These are phyloP conservation scores for Auriscalpium microsporum DNA, from an alignment of 768 basidiomycete genomes.

Conservation along the genomic window DNA sequence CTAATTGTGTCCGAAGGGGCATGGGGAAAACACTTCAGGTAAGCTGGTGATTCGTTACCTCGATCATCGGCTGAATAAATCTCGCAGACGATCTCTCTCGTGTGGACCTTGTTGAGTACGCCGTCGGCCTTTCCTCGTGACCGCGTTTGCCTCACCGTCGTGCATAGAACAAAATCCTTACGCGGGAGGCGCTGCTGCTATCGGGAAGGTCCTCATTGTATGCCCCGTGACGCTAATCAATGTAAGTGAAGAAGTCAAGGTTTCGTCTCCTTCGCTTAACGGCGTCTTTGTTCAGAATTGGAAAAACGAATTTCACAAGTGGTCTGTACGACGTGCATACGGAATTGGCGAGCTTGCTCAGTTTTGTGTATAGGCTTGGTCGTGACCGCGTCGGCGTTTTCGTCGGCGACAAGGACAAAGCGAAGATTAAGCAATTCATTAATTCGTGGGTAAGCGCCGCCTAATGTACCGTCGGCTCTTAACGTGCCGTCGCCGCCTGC, in stretches of 20 bases:
- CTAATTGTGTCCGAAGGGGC: constrained; percentile 49
- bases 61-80: not conserved
- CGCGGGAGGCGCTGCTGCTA: constrained; percentile 39
- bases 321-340: constrained; percentile 32
- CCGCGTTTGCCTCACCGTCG: not conserved
- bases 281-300: constrained; percentile 57
- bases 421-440: constrained; percentile 58
- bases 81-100: constrained; percentile 74
- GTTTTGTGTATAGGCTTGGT: constrained; percentile 34
- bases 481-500: not conserved
- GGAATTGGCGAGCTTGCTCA: not conserved
- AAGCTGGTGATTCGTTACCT: constrained; percentile 3
- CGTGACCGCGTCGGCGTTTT: constrained; percentile 49
- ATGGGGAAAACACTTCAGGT: constrained; percentile 94
- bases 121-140: not conserved
- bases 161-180: constrained; percentile 77
- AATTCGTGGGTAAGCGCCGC: constrained; percentile 46
- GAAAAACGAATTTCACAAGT: constrained; percentile 93
- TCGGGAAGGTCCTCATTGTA: constrained; percentile 83
- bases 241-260: constrained; percentile 32
- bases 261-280: no score
- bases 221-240: constrained; percentile 89
- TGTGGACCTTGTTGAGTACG: constrained; percentile 89
- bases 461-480: not conserved
- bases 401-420: constrained; percentile 50